A percentile compares a stretch with the other conserved stretches of the same genome.
Conservation (phyloP, 177 flowering plant genomes). For the Vitis hybrid region DNA sequence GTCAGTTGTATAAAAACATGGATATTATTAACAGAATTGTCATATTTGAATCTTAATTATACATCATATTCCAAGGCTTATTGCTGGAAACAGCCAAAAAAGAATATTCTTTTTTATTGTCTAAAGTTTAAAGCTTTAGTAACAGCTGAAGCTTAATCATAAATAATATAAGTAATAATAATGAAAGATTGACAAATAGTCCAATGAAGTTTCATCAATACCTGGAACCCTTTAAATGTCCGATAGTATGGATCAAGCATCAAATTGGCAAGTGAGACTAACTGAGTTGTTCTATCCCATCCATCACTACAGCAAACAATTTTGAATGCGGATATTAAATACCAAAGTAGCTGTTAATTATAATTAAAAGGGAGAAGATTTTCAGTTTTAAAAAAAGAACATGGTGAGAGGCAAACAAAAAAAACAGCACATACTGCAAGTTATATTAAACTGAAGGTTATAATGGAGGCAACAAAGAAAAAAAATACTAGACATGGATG, state of each 20-base stretch:
- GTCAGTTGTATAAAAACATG: too few species aligned
- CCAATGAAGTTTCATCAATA: slow-evolving; percentile 20
- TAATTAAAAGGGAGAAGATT: not conserved
- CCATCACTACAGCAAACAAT: slow-evolving; percentile 72
- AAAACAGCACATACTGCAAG: too few species aligned
- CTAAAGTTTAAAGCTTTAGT: too few species aligned
- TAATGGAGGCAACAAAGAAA: too few species aligned
- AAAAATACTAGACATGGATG: too few species aligned
- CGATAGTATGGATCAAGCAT: slow-evolving; percentile 97
- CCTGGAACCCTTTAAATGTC: slow-evolving; percentile 97
- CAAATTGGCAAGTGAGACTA: slow-evolving; percentile 90
- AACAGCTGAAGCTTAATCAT: not conserved
- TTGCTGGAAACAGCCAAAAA: too few species aligned
- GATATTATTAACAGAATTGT: too few species aligned
- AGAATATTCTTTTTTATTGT: too few species aligned
- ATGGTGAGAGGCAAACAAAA: too few species aligned
- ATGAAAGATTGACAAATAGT: not conserved
- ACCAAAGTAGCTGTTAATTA: not conserved
- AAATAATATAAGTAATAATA: not conserved
- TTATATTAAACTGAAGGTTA: too few species aligned
- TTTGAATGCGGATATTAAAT: not conserved
- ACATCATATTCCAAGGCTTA: too few species aligned
- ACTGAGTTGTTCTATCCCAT: slow-evolving; percentile 97
- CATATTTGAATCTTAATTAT: too few species aligned
- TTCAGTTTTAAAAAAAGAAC: not conserved